Evolutionary conservation across 2,329 filamentous ascomycete genomes (phyloP).

Genomic region (Bipolaris zeicola): DNA sequence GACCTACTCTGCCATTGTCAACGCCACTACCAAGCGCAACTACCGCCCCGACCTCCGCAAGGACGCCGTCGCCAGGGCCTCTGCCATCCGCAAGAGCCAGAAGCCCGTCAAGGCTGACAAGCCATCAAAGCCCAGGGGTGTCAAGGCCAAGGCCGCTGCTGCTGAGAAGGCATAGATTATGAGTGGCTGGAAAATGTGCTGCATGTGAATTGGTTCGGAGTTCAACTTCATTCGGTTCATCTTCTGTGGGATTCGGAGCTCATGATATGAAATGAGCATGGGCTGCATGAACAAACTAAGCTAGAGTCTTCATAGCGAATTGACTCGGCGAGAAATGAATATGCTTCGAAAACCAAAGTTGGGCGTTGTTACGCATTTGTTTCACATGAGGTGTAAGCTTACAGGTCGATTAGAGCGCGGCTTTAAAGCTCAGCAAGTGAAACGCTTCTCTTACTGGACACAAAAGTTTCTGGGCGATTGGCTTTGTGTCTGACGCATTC

Average conservation of each 20-base stretch:
- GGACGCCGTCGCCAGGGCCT: conserved; percentile 81
- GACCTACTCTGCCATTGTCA: conserved; percentile 88
- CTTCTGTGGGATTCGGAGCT: conserved; percentile 20
- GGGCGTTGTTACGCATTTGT: not conserved
- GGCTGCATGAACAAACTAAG: conserved; percentile 16
- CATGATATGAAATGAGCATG: conserved; percentile 17
- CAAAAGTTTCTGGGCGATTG: not conserved
- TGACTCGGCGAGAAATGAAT: conserved; percentile 18
- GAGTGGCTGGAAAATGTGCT: conserved; percentile 13
- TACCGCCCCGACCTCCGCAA: conserved; percentile 68
- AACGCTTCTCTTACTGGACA: not conserved
- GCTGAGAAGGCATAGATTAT: conserved; percentile 38
- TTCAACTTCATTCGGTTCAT: conserved; percentile 30
- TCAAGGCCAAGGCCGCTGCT: conserved; percentile 74
- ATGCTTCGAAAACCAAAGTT: conserved; percentile 14
- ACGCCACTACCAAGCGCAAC: conserved; percentile 77
- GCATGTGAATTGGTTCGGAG: conserved; percentile 21
- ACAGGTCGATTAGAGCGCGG: not conserved
- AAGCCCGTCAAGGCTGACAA: conserved; percentile 75
- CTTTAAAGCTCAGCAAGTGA: not conserved
- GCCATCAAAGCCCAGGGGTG: conserved; percentile 77
- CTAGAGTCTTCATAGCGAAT: conserved; percentile 17
- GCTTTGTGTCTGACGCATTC: not conserved
- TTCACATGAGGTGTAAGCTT: not conserved
- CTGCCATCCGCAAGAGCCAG: conserved; percentile 81